Evolutionary conservation across 768 basidiomycete genomes (phyloP), one percentile per base, ranked within the genome.

Genomic region (Amanita subjunquillea): DNA sequence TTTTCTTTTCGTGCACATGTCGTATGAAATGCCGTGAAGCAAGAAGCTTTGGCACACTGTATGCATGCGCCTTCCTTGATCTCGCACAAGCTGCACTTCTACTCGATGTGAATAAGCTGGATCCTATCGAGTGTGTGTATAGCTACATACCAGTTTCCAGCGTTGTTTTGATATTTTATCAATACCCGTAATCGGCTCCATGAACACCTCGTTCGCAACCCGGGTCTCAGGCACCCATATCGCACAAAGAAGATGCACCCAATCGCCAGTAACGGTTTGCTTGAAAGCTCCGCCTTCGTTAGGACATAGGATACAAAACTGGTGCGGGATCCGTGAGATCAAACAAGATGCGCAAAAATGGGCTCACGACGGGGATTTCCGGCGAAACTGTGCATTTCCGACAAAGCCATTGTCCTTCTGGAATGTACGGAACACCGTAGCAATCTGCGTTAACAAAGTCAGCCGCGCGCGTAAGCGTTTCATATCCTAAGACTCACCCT

Each of bases 321-420:
- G 23, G 15, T 9, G 39, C 41, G 34, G n/a, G 41, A 7, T 34
- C 8, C 42, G 48, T 53, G 13, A 32, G 0, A 0, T 15, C 12
- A 30, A 30, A 22, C 27, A 17, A 48, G 23, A 30, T 41, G 2
- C 38, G 27, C 32, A 32, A 42, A 39, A 22, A 1, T 9, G 8
- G 9, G 69, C 89, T 57, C 62, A 94, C 93, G 55, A 99, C 96
- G 12, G 94, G 91, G 59, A 84, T 88, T 67, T 97, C 95, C 0
- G 96, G 96, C 1, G 92, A 95, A 8, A 98, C 93, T 0, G 93
- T 97, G 62, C 96, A 99, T 68, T 99, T 99, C 43, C 96, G 74
- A 65, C 96, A 99, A 32, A 99, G 79, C 96, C 96, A 99, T 66
- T 99, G 96, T 1, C 96, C 96, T 71, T 99, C 96, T 0, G 96